phyloP scores from a whole-genome alignment of 768 basidiomycete species.

The Daedaleopsis nitida region DNA sequence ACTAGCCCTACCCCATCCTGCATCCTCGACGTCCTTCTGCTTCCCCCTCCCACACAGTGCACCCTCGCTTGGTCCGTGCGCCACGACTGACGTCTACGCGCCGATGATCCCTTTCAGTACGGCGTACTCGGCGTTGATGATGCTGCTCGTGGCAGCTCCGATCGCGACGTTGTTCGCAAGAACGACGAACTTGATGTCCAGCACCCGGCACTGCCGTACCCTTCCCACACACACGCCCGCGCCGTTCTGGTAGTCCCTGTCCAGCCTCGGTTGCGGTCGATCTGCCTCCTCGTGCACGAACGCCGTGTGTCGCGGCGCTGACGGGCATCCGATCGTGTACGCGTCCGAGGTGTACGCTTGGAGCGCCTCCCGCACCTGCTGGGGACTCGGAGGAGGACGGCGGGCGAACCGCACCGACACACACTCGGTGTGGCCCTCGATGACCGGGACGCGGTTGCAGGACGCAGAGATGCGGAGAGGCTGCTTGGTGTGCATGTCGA shows the following conservation, averaged over 20 bases:
- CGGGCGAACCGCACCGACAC: conserved; percentile 84
- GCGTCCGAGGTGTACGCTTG: conserved; percentile 73
- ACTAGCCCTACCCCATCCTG: neutral
- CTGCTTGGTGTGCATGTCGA: conserved; percentile 82
- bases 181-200: conserved; percentile 96
- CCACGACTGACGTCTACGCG: conserved; percentile 8
- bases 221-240: conserved; percentile 91
- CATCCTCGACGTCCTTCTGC: neutral
- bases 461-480: conserved; percentile 90
- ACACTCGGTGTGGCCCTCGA: conserved; percentile 93
- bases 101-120: conserved; percentile 65
- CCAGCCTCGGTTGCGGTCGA: conserved; percentile 91
- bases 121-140: conserved; percentile 98
- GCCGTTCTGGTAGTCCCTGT: conserved; percentile 87
- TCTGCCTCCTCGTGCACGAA: conserved; percentile 93
- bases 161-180: conserved; percentile 93
- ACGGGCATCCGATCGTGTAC: conserved; percentile 75
- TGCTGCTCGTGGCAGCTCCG: conserved; percentile 94
- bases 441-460: conserved; percentile 93
- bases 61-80: neutral
- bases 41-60: neutral
- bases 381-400: conserved; percentile 80
- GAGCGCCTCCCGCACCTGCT: conserved; percentile 86
- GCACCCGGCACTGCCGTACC: conserved; percentile 85
- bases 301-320: conserved; percentile 82